Base-by-base conservation (phyloP, 2,329 filamentous ascomycete genomes). In the Niveomyces coronatus region DNA sequence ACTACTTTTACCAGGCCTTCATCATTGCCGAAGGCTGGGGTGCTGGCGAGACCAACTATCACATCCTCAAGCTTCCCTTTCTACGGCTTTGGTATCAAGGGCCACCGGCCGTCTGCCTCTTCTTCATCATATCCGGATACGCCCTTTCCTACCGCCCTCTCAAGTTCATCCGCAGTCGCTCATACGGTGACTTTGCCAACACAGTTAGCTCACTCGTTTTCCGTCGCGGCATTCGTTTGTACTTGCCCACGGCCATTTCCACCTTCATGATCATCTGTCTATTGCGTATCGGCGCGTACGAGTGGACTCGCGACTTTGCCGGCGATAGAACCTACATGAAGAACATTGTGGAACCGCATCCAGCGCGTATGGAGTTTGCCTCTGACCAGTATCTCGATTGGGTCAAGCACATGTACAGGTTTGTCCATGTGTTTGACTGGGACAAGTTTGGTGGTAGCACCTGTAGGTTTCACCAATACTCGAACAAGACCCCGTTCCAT, bases 61-160 rank as follows among this genome's bases (percentile, higher is more conserved):
- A 66, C 39, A 41, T 70, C 32, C 58, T 72, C 45, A 67, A 70
- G 48, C 60, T 76, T 2, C 73, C 72, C 7, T 64, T 76, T 43
- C 39, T 76, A 14, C 62, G 72, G 11, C 57, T 76, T 4, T 60
- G 70, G 41, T 76, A 68, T 49, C 67, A 68, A 36, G 73, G 71
- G 1, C 70, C 69, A 3, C 65, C 71, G 0, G 72, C 71, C 47
- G 74, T 78, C 27, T 71, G 67, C 53, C 56, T 76, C 45, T 79
- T 79, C 60, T 79, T 77, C 50, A 67, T 77, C 48, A 71, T 70
- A 20, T 67, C 65, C 1, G 67, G 67, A 15, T 71, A 69, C 50
- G 67, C 66, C 3, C 56, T 74, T 10, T 63, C 62, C 15, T 56
- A 70, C 34, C 58, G 57, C 38, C 57, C 40, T 10, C 31, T 42